Evolutionary conservation across 2,329 filamentous ascomycete genomes (phyloP).

Genomic region (Cadophora sp.): DNA sequence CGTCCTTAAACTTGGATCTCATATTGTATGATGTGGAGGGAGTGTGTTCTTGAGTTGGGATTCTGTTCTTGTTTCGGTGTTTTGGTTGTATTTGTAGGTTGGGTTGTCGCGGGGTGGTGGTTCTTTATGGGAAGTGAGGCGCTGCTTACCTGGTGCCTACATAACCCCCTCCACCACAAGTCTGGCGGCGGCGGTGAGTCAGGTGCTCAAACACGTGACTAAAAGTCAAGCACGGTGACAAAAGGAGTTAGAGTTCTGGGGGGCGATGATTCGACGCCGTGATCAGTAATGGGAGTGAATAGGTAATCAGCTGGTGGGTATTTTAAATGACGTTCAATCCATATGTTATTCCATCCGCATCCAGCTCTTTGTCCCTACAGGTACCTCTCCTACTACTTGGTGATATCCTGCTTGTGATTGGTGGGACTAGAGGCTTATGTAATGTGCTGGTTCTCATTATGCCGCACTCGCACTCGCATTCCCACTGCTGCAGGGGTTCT

Average conservation of each 20-base stretch:
- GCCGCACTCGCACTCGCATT: too few species aligned
- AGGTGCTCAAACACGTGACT: constrained; percentile 3
- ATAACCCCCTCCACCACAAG: too few species aligned
- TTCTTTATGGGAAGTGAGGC: constrained; percentile 15
- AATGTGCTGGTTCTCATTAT: neutral
- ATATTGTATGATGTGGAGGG: constrained; percentile 63
- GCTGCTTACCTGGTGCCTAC: too few species aligned
- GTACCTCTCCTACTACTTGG: neutral
- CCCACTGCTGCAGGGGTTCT: neutral
- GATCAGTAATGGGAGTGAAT: constrained; percentile 7
- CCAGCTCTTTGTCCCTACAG: neutral
- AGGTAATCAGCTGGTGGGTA: constrained; percentile 10
- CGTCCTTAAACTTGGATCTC: constrained; percentile 99
- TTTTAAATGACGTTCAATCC: neutral
- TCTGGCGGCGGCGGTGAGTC: too few species aligned
- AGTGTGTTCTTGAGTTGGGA: constrained; percentile 19
- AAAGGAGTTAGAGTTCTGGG: neutral
- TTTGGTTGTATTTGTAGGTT: constrained; percentile 14
- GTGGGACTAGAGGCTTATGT: neutral
- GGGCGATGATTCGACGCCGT: constrained; percentile 8
- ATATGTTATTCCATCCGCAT: neutral
- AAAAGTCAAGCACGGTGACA: neutral
- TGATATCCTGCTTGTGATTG: constrained; percentile 4
- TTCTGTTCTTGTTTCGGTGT: constrained; percentile 5
- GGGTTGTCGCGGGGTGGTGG: constrained; percentile 19